phyloP scores from a whole-genome alignment of 2,329 filamentous ascomycete species.

The Aspergillus thermomutatus region DNA sequence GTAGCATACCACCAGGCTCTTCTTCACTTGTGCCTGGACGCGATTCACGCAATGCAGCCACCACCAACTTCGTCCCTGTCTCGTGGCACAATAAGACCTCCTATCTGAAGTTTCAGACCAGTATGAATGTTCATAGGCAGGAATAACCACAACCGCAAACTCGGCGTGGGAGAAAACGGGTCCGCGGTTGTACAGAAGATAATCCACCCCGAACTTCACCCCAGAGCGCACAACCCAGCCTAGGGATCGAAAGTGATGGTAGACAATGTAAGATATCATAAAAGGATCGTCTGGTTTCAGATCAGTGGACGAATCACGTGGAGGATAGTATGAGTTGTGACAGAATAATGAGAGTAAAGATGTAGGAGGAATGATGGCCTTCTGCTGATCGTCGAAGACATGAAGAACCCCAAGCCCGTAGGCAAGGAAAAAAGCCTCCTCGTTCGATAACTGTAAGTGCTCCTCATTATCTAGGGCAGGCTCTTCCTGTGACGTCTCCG shows the following conservation, averaged over 20 bases:
- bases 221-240: slow-evolving; percentile 93
- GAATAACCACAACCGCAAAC: slow-evolving; percentile 81
- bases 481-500: slow-evolving; percentile 22
- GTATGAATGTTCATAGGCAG: slow-evolving; percentile 70
- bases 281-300: slow-evolving; percentile 78
- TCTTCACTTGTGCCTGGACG: slow-evolving; percentile 83
- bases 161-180: slow-evolving; percentile 95
- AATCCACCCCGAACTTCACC: slow-evolving; percentile 93
- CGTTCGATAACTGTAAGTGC: slow-evolving; percentile 84
- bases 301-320: slow-evolving; percentile 40
- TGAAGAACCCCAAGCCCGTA: slow-evolving; percentile 75
- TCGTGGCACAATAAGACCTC: slow-evolving; percentile 50
- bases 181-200: slow-evolving; percentile 87
- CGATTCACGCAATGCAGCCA: slow-evolving; percentile 80
- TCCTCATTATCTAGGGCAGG: slow-evolving; percentile 57
- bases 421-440: slow-evolving; percentile 87
- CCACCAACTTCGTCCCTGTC: slow-evolving; percentile 46
- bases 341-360: slow-evolving; percentile 67
- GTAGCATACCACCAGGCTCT: slow-evolving; percentile 84
- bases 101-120: slow-evolving; percentile 58
- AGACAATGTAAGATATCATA: slow-evolving; percentile 80
- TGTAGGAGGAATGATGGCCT: slow-evolving; percentile 47
- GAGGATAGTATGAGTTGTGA: slow-evolving; percentile 66
- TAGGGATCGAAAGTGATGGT: slow-evolving; percentile 92
- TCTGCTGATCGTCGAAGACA: slow-evolving; percentile 45